Evolutionary conservation across 2,329 filamentous ascomycete species (phyloP), one percentile per base, ranked within the genome.

Genomic region (Pseudogymnoascus sp.): DNA sequence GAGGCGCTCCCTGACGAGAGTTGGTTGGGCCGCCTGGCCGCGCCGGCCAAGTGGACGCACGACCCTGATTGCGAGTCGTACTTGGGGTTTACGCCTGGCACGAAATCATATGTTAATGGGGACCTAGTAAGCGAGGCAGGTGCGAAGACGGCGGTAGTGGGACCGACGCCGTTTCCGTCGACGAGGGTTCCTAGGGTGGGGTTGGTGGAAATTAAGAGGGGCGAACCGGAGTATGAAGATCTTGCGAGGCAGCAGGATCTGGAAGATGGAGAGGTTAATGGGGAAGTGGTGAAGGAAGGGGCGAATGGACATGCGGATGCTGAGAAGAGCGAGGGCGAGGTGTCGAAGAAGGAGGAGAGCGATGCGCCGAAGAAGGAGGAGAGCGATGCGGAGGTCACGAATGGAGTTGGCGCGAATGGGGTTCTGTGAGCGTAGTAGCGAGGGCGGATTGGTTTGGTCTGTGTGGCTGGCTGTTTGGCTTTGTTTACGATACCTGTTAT

Each of bases 101-200:
- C 78, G 67, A 85, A 83, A 70, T 82, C 84, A 69, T 88, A 82
- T 67, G 67, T 85, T 67, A 82, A 86, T 68, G 86, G 85, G 33
- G 67, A 75, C 7, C 71, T 85, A 33, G 75, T 83, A 10, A 76
- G 77, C 37, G 83, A 87, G 69, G 79, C 82, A 29, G 74, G 76
- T 63, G 79, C 82, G 0, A 76, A 76, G 31, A 71, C 76, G 26
- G 76, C 78, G 62, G 75, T 77, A 50, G 79, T 80, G 11, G 83
- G 82, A 75, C 78, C 75, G 62, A 78, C 77, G 10, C 83, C 85
- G 2, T 83, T 83, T 67, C 80, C 80, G 6, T 82, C 84, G 64
- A 76, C 77, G 26, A 78, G 80, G 40, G 80, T 84, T 15, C 83
- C 84, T 21, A 64, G 72, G 60, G 50, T 82, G 80, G 73, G 83